Percentiles rank a stretch among this genome's conserved stretches.
Conservation (phyloP, 495 filamentous ascomycete species). For the Annulohypoxylon bovei region DNA sequence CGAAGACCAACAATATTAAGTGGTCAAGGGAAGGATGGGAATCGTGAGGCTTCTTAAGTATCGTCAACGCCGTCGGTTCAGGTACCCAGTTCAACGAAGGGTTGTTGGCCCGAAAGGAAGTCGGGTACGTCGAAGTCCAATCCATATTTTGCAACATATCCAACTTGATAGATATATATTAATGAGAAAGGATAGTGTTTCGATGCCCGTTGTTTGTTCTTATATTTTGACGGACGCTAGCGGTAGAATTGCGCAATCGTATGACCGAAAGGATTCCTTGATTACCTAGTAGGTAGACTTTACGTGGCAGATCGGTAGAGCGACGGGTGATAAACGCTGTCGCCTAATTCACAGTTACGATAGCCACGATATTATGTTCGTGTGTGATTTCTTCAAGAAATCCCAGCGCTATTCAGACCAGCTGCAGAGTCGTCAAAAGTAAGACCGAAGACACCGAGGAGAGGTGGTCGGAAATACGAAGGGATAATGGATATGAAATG, state of each 20-base stretch:
- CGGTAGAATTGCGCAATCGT: neutral
- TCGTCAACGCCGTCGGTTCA: conserved; percentile 44
- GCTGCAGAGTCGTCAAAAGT: conserved; percentile 28
- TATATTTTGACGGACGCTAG: neutral
- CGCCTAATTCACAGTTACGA: neutral
- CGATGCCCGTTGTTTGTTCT: conserved; percentile 1
- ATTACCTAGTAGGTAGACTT: neutral
- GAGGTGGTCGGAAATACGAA: conserved; percentile 5
- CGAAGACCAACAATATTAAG: conserved; percentile 88
- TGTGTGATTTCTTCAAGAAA: conserved; percentile 28
- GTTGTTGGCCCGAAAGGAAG: conserved; percentile 69
- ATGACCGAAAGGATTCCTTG: neutral
- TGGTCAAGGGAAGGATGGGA: conserved; percentile 73
- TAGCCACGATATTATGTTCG: neutral
- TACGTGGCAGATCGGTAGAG: neutral
- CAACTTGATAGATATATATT: neutral
- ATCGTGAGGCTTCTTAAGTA: conserved; percentile 50
- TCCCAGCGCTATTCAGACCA: conserved; percentile 36
- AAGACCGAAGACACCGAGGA: neutral
- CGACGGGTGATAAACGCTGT: too few relatives aligned
- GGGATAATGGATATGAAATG: neutral
- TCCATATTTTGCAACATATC: conserved; percentile 35
- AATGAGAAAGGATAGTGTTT: neutral
- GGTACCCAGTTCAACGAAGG: conserved; percentile 51
- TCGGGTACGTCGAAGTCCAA: conserved; percentile 65